Conservation (phyloP, 495 filamentous ascomycete species). For the Pseudevernia furfuracea region DNA sequence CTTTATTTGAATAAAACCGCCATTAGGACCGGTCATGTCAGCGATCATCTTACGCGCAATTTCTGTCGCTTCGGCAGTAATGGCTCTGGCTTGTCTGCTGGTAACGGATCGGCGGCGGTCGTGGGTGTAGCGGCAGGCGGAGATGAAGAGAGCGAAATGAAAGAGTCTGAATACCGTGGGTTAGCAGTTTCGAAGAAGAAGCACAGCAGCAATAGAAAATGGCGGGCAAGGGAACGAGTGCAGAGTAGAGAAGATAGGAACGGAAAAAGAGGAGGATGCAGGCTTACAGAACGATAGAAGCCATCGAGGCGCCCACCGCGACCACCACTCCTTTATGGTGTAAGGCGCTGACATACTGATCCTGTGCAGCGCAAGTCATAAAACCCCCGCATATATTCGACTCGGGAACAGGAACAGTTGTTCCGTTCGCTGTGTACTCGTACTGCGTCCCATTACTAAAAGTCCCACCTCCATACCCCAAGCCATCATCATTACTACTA, state of each 20-base stretch:
- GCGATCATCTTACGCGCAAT: constrained; percentile 15
- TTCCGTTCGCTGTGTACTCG: constrained; percentile 1
- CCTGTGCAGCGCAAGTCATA: not conserved
- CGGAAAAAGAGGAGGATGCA: not conserved
- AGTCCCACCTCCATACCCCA: not conserved
- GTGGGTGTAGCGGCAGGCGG: constrained; percentile 33
- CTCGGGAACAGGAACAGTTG: not conserved
- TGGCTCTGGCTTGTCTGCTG: not conserved
- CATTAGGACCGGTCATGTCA: constrained; percentile 15
- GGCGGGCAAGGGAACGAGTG: not conserved
- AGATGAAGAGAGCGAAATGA: constrained; percentile 33
- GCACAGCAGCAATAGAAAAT: not conserved
- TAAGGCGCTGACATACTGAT: not conserved
- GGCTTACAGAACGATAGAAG: constrained; percentile 2
- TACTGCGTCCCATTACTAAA: not conserved
- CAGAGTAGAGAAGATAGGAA: not conserved
- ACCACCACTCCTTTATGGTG: constrained; percentile 9
- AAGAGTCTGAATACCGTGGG: constrained; percentile 13
- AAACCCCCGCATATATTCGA: not conserved
- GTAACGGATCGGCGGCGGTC: constrained; percentile 1
- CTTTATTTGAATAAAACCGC: constrained; percentile 1
- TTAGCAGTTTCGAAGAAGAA: not conserved
- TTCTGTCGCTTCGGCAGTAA: constrained; percentile 15
- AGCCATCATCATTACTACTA: not conserved
- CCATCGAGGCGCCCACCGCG: constrained; percentile 7